Evolutionary conservation across 1,139 yeast species (phyloP).

Genomic region (Saccharomycopsis hybrid): DNA sequence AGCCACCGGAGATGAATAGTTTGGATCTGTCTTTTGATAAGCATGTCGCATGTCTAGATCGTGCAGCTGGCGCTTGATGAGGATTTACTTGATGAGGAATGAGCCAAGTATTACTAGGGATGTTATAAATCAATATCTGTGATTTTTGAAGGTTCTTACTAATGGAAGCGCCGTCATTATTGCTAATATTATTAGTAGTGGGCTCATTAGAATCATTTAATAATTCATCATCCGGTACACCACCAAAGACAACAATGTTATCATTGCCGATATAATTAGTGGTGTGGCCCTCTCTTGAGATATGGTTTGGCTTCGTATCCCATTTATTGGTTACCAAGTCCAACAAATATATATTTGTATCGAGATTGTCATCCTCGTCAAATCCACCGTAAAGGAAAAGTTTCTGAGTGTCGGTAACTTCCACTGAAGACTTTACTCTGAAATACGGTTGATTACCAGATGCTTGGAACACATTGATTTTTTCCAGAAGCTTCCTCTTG

Average conservation of each 20-base stretch:
- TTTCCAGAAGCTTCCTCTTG: neutral
- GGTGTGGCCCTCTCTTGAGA: conserved; percentile 52
- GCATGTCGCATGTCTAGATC: conserved; percentile 56
- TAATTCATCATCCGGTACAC: conserved; percentile 38
- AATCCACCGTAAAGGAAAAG: conserved; percentile 51
- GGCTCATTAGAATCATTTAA: no score
- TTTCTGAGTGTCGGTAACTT: conserved; percentile 35
- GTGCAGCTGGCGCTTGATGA: conserved; percentile 32
- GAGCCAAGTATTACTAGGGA: conserved; percentile 33
- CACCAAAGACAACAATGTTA: conserved; percentile 48
- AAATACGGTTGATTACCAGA: conserved; percentile 31
- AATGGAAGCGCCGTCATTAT: conserved; percentile 23
- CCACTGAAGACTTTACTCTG: conserved; percentile 40
- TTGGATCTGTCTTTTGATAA: conserved; percentile 41
- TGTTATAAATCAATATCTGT: conserved; percentile 35
- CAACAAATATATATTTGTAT: conserved; percentile 42
- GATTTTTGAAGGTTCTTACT: conserved; percentile 23
- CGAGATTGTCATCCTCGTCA: conserved; percentile 43
- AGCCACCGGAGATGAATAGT: conserved; percentile 51
- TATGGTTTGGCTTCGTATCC: conserved; percentile 30
- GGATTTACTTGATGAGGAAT: conserved; percentile 29
- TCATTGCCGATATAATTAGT: conserved; percentile 42
- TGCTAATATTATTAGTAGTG: conserved; percentile 26
- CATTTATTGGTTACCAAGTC: conserved; percentile 38
- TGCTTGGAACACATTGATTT: conserved; percentile 5